Evolutionary conservation across 768 basidiomycete genomes (phyloP).

Genomic region (Xerocomus spinulosus): DNA sequence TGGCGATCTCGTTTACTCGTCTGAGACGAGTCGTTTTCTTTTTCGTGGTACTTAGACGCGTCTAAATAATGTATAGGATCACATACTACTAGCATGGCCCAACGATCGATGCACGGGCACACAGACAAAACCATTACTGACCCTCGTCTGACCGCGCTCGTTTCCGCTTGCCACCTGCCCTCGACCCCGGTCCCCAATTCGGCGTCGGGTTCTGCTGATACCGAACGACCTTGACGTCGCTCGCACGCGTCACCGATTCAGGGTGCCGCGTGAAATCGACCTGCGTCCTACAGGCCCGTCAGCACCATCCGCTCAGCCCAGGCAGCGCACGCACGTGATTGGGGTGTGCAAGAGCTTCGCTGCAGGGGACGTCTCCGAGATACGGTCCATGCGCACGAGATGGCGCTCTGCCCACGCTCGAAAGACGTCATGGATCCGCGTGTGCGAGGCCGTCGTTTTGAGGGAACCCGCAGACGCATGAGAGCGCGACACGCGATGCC

Average conservation of each 20-base stretch:
- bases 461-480: conserved; percentile 87
- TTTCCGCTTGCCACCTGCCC: conserved; percentile 43
- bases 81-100: neutral
- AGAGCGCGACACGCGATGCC: conserved; percentile 81
- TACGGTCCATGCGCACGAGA: conserved; percentile 81
- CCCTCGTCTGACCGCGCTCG: conserved; percentile 23
- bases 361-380: conserved; percentile 70
- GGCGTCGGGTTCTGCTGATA: conserved; percentile 90
- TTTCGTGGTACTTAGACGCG: neutral
- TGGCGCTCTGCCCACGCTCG: conserved; percentile 79
- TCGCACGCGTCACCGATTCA: conserved; percentile 51
- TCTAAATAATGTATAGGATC: neutral
- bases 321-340: conserved; percentile 42
- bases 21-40: neutral
- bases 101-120: too few species aligned
- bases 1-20: neutral
- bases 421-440: conserved; percentile 75
- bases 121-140: too few species aligned
- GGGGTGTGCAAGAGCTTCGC: conserved; percentile 62
- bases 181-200: conserved; percentile 88
- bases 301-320: neutral
- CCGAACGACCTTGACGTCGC: conserved; percentile 72
- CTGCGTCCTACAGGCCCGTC: conserved; percentile 47
- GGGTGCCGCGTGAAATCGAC: conserved; percentile 81
- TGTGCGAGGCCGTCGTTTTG: conserved; percentile 77